These are phyloP conservation scores for Euphorbia celastroides DNA, from an alignment of 441 rosid species.

Conservation along the genomic window DNA sequence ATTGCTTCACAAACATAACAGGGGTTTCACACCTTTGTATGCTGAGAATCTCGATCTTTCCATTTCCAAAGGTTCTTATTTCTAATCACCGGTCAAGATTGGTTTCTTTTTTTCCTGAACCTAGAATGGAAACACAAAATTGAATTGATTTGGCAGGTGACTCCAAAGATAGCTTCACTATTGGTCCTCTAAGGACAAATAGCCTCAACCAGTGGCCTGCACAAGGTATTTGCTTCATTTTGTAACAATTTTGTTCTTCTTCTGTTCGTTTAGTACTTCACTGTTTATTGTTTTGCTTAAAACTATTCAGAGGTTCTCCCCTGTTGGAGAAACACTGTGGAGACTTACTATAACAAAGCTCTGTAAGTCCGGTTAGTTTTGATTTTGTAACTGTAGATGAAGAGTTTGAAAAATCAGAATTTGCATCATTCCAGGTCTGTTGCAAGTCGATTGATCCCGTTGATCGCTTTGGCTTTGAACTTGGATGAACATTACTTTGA, in stretches of 20 bases:
- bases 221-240: constrained; percentile 28
- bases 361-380: constrained; percentile 30
- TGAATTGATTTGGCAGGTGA: constrained; percentile 41
- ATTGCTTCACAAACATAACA: constrained; percentile 37
- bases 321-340: constrained; percentile 63
- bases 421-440: constrained; percentile 34
- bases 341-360: constrained; percentile 38
- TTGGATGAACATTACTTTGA: constrained; percentile 65
- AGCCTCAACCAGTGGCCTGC: constrained; percentile 71
- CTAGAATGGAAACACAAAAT: not conserved
- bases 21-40: constrained; percentile 60
- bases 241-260: not conserved
- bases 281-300: constrained; percentile 16
- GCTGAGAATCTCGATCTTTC: constrained; percentile 56
- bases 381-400: not conserved
- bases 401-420: not conserved
- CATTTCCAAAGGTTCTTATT: constrained; percentile 39
- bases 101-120: not conserved
- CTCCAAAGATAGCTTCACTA: constrained; percentile 60
- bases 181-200: constrained; percentile 45
- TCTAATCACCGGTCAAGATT: no score
- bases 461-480: constrained; percentile 69
- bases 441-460: constrained; percentile 41
- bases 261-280: not conserved
- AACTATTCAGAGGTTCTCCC: constrained; percentile 56